These are phyloP conservation scores for Venturia asperata DNA, from an alignment of 2,329 filamentous ascomycete species.

Conservation along the genomic window DNA sequence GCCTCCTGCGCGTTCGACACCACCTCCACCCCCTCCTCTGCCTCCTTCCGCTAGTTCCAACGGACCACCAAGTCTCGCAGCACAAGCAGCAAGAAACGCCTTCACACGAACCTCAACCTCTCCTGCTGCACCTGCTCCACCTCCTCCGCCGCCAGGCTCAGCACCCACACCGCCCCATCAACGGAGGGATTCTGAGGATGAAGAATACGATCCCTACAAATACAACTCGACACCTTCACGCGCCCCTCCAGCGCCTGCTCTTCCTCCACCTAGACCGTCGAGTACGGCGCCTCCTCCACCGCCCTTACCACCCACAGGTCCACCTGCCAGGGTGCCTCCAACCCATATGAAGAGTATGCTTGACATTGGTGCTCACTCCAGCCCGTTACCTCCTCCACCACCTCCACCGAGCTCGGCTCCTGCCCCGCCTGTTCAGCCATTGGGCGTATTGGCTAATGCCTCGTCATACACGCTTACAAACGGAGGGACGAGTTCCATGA, in stretches of 20 bases:
- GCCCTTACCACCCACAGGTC: constrained; percentile 29
- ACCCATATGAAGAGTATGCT: constrained; percentile 20
- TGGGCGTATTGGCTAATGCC: constrained; percentile 55
- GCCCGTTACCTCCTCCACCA: constrained; percentile 37
- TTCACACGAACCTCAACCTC: constrained; percentile 38
- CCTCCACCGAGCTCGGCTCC: constrained; percentile 34
- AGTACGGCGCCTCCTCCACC: constrained; percentile 27
- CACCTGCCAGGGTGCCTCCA: constrained; percentile 36
- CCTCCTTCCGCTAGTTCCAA: constrained; percentile 33
- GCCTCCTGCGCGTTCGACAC: constrained; percentile 25
- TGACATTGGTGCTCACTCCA: constrained; percentile 21
- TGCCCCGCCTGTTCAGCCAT: constrained; percentile 27
- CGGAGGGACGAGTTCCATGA: constrained; percentile 25
- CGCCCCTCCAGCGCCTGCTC: constrained; percentile 26
- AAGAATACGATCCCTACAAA: constrained; percentile 20
- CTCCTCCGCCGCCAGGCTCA: constrained; percentile 31
- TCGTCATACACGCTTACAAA: constrained; percentile 52
- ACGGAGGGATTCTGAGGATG: constrained; percentile 17
- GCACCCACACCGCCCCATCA: constrained; percentile 24
- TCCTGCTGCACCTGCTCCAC: constrained; percentile 36
- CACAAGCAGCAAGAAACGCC: constrained; percentile 53
- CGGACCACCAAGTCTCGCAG: constrained; percentile 40
- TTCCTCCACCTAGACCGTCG: constrained; percentile 22
- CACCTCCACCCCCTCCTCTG: constrained; percentile 43
- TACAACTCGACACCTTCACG: constrained; percentile 36